phyloP scores from a whole-genome alignment of 106 monocot genomes.

The Platanthera zijinensis region DNA sequence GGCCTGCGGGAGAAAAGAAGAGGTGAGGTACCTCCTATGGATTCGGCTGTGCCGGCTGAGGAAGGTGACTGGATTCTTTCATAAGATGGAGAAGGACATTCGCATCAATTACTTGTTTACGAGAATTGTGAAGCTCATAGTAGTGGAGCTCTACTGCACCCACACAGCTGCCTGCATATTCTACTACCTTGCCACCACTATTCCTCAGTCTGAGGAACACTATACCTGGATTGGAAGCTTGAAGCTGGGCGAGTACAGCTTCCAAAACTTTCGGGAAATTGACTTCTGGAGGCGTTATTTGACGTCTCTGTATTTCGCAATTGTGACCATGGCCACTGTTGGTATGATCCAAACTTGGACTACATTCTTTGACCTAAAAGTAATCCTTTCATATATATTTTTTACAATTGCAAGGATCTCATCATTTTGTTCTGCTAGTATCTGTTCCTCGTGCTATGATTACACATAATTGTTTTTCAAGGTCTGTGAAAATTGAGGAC shows the following conservation, averaged over 20 bases:
- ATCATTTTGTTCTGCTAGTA: neutral
- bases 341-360: slow-evolving; percentile 29
- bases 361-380: neutral
- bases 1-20: slow-evolving; percentile 71
- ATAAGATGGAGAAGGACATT: slow-evolving; percentile 71
- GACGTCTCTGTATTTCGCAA: slow-evolving; percentile 85
- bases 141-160: slow-evolving; percentile 87
- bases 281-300: slow-evolving; percentile 65
- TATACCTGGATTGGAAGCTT: slow-evolving; percentile 95
- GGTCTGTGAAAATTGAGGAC: neutral
- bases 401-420: no score
- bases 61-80: slow-evolving; percentile 54
- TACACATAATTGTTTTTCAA: neutral
- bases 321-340: slow-evolving; percentile 94
- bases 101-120: slow-evolving; percentile 89
- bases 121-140: slow-evolving; percentile 85
- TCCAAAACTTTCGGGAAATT: slow-evolving; percentile 66
- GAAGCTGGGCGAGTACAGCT: slow-evolving; percentile 63
- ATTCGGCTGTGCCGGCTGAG: slow-evolving; percentile 57
- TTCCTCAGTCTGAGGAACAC: slow-evolving; percentile 67
- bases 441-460: neutral
- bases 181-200: slow-evolving; percentile 84
- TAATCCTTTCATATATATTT: neutral
- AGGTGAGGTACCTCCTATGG: slow-evolving; percentile 84
- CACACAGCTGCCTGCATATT: slow-evolving; percentile 95